Evolutionary conservation across 2,329 filamentous ascomycete species (phyloP), one percentile per base, ranked within the genome.

Genomic region (Bipolaris cookei): DNA sequence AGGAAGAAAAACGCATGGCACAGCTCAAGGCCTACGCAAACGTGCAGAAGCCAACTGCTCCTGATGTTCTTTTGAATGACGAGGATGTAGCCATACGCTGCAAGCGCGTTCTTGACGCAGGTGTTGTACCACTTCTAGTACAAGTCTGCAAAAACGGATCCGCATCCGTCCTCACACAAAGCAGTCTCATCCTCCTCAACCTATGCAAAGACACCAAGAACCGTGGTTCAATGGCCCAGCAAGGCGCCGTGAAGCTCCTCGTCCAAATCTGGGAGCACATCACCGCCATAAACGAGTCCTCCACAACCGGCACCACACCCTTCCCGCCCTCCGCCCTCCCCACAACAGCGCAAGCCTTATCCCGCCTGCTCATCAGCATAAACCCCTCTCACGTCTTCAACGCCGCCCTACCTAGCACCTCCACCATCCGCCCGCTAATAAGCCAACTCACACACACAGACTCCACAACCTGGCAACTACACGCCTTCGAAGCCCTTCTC

Each of bases 21-120:
- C 91, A 99, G 74, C 84, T 99, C 42, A 97, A 96, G 80, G 91
- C 92, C 2, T 99, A 98, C 69, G 95, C 95, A 13, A 91, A 96
- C 71, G 90, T 92, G 0, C 88, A 88, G 4, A 92, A 91, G 69
- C 76, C 80, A 1, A 73, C 81, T 0, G 79, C 83, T 2, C 80
- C 84, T 0, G 86, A 93, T 70, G 85, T 86, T 6, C 81, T 96
- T 0, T 88, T 95, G 55, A 86, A 92, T 59, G 88, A 96, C 55
- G 82, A 88, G 2, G 87, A 90, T 63, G 92, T 96, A 32, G 82
- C 85, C 14, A 83, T 84, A 58, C 87, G 95, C 21, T 97, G 94
- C 76, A 87, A 85, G 71, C 84, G 84, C 10, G 83, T 97, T 11
- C 90, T 98, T 57, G 88, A 94, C 28, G 89, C 90, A 0, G 91